Evolutionary conservation across 352 stramenopile genomes (phyloP), one percentile per base, ranked within the genome.

Genomic region (Phytophthora aleatoria): DNA sequence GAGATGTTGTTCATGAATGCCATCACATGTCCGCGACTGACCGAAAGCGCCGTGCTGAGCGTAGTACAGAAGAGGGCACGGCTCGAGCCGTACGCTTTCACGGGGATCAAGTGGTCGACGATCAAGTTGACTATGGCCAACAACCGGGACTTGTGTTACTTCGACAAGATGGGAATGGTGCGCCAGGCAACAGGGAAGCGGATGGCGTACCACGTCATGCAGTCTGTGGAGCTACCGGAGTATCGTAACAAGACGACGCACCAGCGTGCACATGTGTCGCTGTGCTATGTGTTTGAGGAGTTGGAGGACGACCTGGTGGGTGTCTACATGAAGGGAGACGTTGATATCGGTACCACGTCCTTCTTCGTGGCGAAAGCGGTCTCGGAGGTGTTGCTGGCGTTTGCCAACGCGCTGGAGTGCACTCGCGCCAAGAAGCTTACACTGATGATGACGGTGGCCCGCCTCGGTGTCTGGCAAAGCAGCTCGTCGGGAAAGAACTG

Each of bases 71-170:
- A 49, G 28, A 53, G 64, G 13, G 55, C 58, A 12, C 26, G 36
- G 12, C 27, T 54, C 15, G 63, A 73, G 12, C 69, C 66, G 11
- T 73, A 60, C 45, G 52, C 16, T 7, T 81, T 79, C 61, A 56
- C 70, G 3, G 73, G 70, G 16, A 63, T 81, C 57, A 78, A 79
- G 50, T 69, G 62, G 56, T 55, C 64, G 47, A 69, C 62, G 1
- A 60, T 74, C 43, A 72, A 68, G 13, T 35, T 67, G 15, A 52
- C 72, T 42, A 51, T 81, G 10, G 35, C 44, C 2, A 50, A 44
- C 56, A 66, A 79, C 56, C 67, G 71, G 3, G 70, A 81, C 20
- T 27, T 77, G 38, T 69, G 70, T 20, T 74, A 71, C 53, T 79
- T 75, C 41, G 73, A 81, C 47, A 73, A 74, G 27, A 52, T 67